phyloP scores from a whole-genome alignment of 2,329 filamentous ascomycete genomes.

The Fusarium abutilonis region DNA sequence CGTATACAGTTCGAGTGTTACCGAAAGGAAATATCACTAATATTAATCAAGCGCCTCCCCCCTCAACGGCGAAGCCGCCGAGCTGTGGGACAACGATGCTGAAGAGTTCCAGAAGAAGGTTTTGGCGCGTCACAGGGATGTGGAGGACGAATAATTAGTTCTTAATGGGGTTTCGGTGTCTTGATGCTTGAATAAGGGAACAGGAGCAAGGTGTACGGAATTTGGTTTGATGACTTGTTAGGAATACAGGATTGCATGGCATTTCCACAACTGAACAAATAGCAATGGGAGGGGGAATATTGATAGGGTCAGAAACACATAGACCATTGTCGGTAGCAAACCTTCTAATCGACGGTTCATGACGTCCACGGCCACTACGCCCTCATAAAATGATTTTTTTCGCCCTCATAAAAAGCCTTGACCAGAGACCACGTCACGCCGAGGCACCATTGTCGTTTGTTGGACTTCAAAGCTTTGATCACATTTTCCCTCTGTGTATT shows the following conservation, averaged over 20 bases:
- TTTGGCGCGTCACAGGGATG: conserved; percentile 67
- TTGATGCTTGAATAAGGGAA: conserved; percentile 50
- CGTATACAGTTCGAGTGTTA: conserved; percentile 49
- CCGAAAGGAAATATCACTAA: conserved; percentile 20
- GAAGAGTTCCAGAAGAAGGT: conserved; percentile 87
- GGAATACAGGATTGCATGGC: conserved; percentile 50
- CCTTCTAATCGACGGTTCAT: conserved; percentile 43
- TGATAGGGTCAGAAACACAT: conserved; percentile 39
- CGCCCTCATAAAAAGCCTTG: conserved; percentile 36
- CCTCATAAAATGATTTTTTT: conserved; percentile 34
- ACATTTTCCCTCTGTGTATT: conserved; percentile 52
- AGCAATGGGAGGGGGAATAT: conserved; percentile 29
- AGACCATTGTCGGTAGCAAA: conserved; percentile 44
- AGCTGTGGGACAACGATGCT: conserved; percentile 91
- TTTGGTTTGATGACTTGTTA: conserved; percentile 47
- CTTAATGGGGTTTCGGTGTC: conserved; percentile 23
- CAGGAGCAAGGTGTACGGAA: conserved; percentile 54
- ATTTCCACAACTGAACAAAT: conserved; percentile 38
- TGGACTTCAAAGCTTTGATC: conserved; percentile 48
- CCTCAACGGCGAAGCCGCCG: conserved; percentile 93
- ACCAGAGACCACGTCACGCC: conserved; percentile 44
- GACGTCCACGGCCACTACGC: conserved; percentile 38
- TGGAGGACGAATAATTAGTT: conserved; percentile 67
- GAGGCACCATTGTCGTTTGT: conserved; percentile 42
- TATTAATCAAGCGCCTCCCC: conserved; percentile 77